phyloP scores from a whole-genome alignment of 2,329 filamentous ascomycete species.

The Nothophaeocryptopus gaeumannii region DNA sequence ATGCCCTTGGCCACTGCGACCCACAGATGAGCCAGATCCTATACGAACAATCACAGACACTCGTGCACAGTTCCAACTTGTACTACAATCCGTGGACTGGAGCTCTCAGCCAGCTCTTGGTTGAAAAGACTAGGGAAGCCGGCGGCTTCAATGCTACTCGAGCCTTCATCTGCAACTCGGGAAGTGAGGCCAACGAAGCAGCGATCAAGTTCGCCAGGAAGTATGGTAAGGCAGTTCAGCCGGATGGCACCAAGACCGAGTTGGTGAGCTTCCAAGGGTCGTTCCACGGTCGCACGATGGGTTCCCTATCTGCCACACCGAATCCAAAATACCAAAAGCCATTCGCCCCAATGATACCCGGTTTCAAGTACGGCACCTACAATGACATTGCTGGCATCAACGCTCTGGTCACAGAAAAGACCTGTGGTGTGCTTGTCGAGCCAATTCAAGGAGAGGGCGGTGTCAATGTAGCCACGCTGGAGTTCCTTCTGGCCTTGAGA shows the following conservation, averaged over 20 bases:
- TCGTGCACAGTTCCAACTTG: slow-evolving; percentile 91
- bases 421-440: slow-evolving; percentile 92
- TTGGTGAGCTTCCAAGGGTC: slow-evolving; percentile 87
- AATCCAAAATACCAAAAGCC: slow-evolving; percentile 97
- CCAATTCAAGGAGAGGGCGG: slow-evolving; percentile 97
- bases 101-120: slow-evolving; percentile 76
- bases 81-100: slow-evolving; percentile 98
- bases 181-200: slow-evolving; percentile 94
- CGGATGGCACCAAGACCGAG: slow-evolving; percentile 63
- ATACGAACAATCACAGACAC: slow-evolving; percentile 62
- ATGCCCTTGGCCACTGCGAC: slow-evolving; percentile 86
- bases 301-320: slow-evolving; percentile 87
- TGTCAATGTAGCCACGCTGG: slow-evolving; percentile 75
- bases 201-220: slow-evolving; percentile 97
- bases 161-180: slow-evolving; percentile 94
- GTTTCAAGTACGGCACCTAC: slow-evolving; percentile 80
- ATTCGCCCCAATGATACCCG: slow-evolving; percentile 92
- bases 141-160: slow-evolving; percentile 77
- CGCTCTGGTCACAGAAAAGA: slow-evolving; percentile 74
- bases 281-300: slow-evolving; percentile 97
- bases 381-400: slow-evolving; percentile 75
- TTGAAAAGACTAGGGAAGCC: slow-evolving; percentile 74
- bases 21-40: slow-evolving; percentile 72
- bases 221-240: slow-evolving; percentile 61
- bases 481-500: slow-evolving; percentile 82